phyloP scores from a whole-genome alignment of 179 eudicot species.

The Corrigiola litoralis region DNA sequence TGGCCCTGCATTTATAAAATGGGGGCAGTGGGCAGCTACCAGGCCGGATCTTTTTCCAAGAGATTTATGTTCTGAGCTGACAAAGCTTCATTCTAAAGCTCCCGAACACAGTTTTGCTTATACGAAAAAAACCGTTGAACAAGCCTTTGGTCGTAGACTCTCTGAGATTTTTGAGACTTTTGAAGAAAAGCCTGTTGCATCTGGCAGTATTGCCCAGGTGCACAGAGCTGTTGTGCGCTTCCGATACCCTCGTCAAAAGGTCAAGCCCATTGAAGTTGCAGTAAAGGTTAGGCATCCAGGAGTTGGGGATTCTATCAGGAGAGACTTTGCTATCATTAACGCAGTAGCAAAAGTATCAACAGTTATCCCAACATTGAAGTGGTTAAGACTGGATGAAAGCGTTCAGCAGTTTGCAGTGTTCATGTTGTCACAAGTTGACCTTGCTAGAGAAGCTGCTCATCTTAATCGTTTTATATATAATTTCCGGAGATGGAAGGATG shows the following conservation, averaged over 20 bases:
- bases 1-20: slow-evolving; percentile 98
- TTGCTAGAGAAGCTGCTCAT: slow-evolving; percentile 96
- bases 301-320: slow-evolving; percentile 81
- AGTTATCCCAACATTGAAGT: slow-evolving; percentile 71
- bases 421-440: slow-evolving; percentile 99
- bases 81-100: slow-evolving; percentile 88
- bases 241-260: slow-evolving; percentile 56
- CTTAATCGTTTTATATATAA: slow-evolving; percentile 90
- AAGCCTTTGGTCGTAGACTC: slow-evolving; percentile 80
- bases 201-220: slow-evolving; percentile 97
- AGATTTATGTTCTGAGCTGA: slow-evolving; percentile 72
- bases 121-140: slow-evolving; percentile 79
- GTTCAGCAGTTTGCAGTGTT: slow-evolving; percentile 96
- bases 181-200: slow-evolving; percentile 88
- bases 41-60: slow-evolving; percentile 89
- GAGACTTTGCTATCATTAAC: slow-evolving; percentile 92
- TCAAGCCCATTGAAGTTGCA: slow-evolving; percentile 81
- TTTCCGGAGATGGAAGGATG: slow-evolving; percentile 86
- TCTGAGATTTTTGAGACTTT: slow-evolving; percentile 83
- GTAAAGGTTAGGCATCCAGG: slow-evolving; percentile 99
- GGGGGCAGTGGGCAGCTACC: slow-evolving; percentile 99
- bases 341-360: slow-evolving; percentile 68
- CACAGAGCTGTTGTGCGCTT: slow-evolving; percentile 77
- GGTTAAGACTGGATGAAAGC: slow-evolving; percentile 97
- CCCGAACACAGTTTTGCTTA: slow-evolving; percentile 88